Evolutionary conservation across 1,284 basidiomycete genomes (phyloP).

Genomic region (Trametes versicolor): DNA sequence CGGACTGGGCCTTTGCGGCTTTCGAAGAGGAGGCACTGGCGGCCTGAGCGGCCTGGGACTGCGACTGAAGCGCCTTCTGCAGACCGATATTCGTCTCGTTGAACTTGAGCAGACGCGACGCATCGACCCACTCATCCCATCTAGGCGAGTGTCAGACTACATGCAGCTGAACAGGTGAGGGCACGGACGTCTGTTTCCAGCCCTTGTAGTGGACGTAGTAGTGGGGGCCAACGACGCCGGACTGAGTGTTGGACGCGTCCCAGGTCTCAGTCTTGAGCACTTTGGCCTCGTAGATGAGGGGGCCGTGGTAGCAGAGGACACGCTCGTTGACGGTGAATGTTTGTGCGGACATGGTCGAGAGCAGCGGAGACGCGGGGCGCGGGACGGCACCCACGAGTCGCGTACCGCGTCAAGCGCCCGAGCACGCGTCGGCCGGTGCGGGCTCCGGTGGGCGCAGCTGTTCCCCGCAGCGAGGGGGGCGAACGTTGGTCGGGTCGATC

Average conservation of each 20-base stretch:
- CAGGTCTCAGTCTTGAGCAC: conserved; percentile 85
- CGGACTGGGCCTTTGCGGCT: conserved; percentile 47
- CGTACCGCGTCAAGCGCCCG: conserved; percentile 12
- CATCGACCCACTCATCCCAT: conserved; percentile 99
- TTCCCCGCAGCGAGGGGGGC: too few relatives aligned
- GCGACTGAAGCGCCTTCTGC: conserved; percentile 64
- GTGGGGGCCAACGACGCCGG: conserved; percentile 79
- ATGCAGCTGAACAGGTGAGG: conserved; percentile 7
- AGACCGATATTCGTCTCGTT: conserved; percentile 88
- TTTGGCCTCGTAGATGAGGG: conserved; percentile 95
- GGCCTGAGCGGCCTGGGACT: conserved; percentile 42
- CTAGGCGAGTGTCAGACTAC: conserved; percentile 50
- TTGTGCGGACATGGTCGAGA: conserved; percentile 34
- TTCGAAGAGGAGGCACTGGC: conserved; percentile 38
- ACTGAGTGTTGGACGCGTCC: conserved; percentile 75
- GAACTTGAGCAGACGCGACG: conserved; percentile 84
- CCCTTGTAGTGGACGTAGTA: conserved; percentile 99
- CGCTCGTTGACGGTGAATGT: conserved; percentile 72
- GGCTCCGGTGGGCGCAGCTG: too few relatives aligned
- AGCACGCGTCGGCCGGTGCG: too few relatives aligned
- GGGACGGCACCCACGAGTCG: background rate
- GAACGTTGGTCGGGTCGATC: too few relatives aligned
- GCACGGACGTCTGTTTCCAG: conserved; percentile 96
- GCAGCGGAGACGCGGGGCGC: background rate
- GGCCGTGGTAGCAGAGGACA: conserved; percentile 94